A percentile compares a stretch with the other conserved stretches of the same genome.
Evolutionary conservation across 441 rosid species (phyloP).

Genomic region (Eruca vesicaria): DNA sequence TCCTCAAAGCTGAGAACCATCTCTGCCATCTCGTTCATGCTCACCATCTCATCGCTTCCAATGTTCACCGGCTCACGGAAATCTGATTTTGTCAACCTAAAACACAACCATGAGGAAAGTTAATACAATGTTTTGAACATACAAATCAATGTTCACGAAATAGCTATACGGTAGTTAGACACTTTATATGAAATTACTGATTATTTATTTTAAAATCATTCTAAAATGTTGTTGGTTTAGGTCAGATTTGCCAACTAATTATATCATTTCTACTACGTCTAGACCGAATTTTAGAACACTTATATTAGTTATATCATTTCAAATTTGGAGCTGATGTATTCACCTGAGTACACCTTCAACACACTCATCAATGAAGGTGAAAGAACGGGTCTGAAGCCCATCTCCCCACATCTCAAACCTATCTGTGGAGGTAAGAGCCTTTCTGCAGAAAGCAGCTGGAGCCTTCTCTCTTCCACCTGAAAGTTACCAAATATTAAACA

Average conservation of each 20-base stretch:
- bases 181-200: too few species aligned
- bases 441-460: constrained; percentile 99
- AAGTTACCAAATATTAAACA: constrained; percentile 12
- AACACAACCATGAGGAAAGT: background rate
- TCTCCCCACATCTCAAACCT: constrained; percentile 99
- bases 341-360: constrained; percentile 98
- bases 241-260: too few species aligned
- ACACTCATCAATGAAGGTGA: constrained; percentile 97
- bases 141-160: background rate
- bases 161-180: too few species aligned
- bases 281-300: too few species aligned
- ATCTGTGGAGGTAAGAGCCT: constrained; percentile 72
- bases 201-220: too few species aligned
- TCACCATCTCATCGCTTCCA: constrained; percentile 98
- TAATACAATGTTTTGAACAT: background rate
- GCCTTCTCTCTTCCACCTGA: constrained; percentile 99
- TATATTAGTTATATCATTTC: background rate
- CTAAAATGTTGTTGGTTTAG: too few species aligned
- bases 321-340: background rate
- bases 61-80: constrained; percentile 98
- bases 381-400: constrained; percentile 95
- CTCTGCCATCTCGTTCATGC: constrained; percentile 99
- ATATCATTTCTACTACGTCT: too few species aligned
- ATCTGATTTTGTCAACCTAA: constrained; percentile 88
- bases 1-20: constrained; percentile 85